Conservation (phyloP, 257 asterid genomes). For the Datura wrightii region DNA sequence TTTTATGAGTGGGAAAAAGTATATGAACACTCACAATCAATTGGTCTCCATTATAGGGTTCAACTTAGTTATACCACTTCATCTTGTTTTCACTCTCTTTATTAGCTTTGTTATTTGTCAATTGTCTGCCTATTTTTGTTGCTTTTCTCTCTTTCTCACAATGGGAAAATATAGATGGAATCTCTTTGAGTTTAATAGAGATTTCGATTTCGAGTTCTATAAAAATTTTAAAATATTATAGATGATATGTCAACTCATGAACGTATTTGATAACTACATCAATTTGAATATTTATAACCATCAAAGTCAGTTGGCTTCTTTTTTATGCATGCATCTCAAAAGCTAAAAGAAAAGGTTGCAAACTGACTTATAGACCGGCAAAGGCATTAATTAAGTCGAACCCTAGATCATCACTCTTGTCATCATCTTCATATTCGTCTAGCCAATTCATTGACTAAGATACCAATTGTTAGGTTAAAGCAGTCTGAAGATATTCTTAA, state of each 20-base stretch:
- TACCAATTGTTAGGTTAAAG: neutral
- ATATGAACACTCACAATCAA: slow-evolving; percentile 37
- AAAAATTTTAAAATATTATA: neutral
- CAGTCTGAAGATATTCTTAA: too few species aligned
- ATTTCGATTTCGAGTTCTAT: neutral
- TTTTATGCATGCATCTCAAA: neutral
- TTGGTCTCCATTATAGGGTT: slow-evolving; percentile 49
- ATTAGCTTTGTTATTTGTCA: slow-evolving; percentile 19
- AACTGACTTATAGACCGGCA: neutral
- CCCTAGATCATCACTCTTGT: neutral
- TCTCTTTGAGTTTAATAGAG: rapidly evolving
- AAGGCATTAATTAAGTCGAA: neutral
- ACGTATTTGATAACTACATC: neutral
- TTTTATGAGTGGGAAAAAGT: slow-evolving; percentile 33
- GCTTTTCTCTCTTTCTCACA: neutral
- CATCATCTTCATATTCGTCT: neutral
- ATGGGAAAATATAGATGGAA: neutral
- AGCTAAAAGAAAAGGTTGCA: neutral
- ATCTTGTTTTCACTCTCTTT: slow-evolving; percentile 27
- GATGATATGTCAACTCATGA: neutral
- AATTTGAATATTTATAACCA: neutral
- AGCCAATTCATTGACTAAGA: neutral
- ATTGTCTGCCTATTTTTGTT: neutral
- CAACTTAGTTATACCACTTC: slow-evolving; percentile 37
- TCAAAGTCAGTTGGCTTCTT: neutral